Evolutionary conservation across 352 stramenopile species (phyloP), one percentile per base, ranked within the genome.

Genomic region (Pythium dissotocum): DNA sequence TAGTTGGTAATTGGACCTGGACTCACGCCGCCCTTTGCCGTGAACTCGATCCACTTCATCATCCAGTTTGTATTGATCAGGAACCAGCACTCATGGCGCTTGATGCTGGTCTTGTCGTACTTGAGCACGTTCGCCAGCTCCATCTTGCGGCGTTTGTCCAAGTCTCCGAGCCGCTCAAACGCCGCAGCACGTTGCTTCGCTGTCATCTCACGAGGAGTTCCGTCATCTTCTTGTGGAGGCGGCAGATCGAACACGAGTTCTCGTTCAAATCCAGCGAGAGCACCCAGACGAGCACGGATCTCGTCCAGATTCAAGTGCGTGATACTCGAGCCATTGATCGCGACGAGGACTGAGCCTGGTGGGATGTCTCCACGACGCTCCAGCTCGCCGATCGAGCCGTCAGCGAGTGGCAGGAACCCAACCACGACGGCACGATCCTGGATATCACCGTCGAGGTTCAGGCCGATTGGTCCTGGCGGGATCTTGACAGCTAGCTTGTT

Each of bases 41-140:
- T 85, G 44, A 90, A 93, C 57, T 70, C 66, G 30, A 84, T 64
- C 87, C 84, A 94, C 26, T 65, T 70, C 46, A 58, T 62, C 75
- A 94, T 89, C 87, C 87, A 93, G 24, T 79, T 65, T 2, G 78
- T 67, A 61, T 92, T 77, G 30, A 94, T 65, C 8, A 89, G 66
- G 65, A 91, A 87, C 84, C 84, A 94, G 75, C 82, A 92, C 69
- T 94, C 87, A 2, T 78, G 73, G 52, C 83, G 79, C 53, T 76
- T 76, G 60, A 93, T 70, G 52, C 71, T 71, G 6, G 67, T 68
- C 64, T 71, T 79, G 65, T 94, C 87, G 32, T 90, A 70, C 67
- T 83, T 79, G 63, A 93, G 78, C 18, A 92, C 69, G 30, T 93
- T 67, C 4, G 65, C 71, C 21, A 94, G 68, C 66, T 94, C 87